Evolutionary conservation across 495 filamentous ascomycete species (phyloP), one percentile per base, ranked within the genome.

Genomic region (Penicillium dipodomyicola): DNA sequence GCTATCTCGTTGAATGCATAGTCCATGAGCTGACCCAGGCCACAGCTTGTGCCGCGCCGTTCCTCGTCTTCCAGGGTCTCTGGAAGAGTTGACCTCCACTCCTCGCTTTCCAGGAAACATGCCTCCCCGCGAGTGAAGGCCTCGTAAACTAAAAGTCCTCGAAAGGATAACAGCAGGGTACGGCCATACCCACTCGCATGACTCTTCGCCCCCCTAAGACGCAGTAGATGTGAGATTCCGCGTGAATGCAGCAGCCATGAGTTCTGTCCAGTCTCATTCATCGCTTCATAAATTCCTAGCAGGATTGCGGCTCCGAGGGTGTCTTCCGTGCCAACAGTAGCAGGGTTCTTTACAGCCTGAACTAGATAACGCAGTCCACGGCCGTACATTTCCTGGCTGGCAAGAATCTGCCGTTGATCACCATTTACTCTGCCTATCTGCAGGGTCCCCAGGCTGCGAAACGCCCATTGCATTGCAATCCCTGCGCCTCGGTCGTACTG

Each of bases 201-300:
- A 1, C 62, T 59, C 23, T 57, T 52, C 2, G 69, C 56, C 0
- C 73, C 72, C 1, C 74, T 71, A 11, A 67, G 47, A 4, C 52
- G 55, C 20, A 74, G 63, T 14, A 75, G 60, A 32, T 56, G 49
- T 6, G 51, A 61, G 9, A 73, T 67, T 19, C 73, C 74, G 4
- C 69, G 64, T 3, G 74, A 67, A 54, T 76, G 73, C 12, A 65
- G 56, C 17, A 76, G 54, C 69, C 72, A 76, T 1, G 68, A 65
- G 17, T 64, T 49, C 11, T 59, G 44, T 6, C 52, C 61, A 2
- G 70, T 67, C 1, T 58, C 58, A 41, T 65, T 67, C 22, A 68
- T 48, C 52, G 72, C 46, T 45, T 77, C 72, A 50, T 72, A 77
- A 15, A 69, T 46, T 5, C 62, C 67, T 1, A 75, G 62, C 1